phyloP scores from a whole-genome alignment of 2,329 filamentous ascomycete genomes.

The Diaporthe australafricana region DNA sequence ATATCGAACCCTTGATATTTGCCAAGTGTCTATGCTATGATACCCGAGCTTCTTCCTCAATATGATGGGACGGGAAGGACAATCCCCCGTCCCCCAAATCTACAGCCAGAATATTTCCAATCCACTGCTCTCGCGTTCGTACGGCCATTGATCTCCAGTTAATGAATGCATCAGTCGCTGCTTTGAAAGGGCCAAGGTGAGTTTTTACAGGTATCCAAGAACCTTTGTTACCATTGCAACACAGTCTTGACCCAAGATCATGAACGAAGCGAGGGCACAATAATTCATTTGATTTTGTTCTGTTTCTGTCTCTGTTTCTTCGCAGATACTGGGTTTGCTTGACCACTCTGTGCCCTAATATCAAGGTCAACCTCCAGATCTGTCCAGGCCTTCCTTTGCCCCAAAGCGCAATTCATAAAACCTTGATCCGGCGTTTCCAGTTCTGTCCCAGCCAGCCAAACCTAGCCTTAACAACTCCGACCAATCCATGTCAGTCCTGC shows the following conservation, averaged over 20 bases:
- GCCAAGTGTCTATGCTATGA: not conserved
- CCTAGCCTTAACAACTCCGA: slow-evolving; percentile 26
- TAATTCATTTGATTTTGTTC: slow-evolving; percentile 21
- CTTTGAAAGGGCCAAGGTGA: not conserved
- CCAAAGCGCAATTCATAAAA: slow-evolving; percentile 21
- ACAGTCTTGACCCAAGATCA: not conserved
- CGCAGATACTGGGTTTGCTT: slow-evolving; percentile 25
- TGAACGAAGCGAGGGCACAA: not conserved
- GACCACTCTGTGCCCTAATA: not conserved
- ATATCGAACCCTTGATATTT: not conserved
- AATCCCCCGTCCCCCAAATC: too few relatives aligned
- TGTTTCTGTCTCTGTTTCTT: slow-evolving; percentile 14
- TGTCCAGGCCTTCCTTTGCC: slow-evolving; percentile 2
- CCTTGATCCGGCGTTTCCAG: slow-evolving; percentile 5
- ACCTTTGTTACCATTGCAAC: not conserved
- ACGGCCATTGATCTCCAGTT: not conserved
- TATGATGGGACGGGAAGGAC: not conserved
- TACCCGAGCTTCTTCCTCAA: not conserved
- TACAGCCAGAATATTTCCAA: not conserved
- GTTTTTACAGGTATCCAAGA: not conserved
- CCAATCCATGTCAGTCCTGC: not conserved
- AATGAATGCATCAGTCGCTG: not conserved
- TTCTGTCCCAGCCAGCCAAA: slow-evolving; percentile 16
- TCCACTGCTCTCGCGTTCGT: not conserved
- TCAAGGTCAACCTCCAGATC: slow-evolving; percentile 11